phyloP scores from a whole-genome alignment of 1,139 yeast genomes.

The Candida dubliniensis region DNA sequence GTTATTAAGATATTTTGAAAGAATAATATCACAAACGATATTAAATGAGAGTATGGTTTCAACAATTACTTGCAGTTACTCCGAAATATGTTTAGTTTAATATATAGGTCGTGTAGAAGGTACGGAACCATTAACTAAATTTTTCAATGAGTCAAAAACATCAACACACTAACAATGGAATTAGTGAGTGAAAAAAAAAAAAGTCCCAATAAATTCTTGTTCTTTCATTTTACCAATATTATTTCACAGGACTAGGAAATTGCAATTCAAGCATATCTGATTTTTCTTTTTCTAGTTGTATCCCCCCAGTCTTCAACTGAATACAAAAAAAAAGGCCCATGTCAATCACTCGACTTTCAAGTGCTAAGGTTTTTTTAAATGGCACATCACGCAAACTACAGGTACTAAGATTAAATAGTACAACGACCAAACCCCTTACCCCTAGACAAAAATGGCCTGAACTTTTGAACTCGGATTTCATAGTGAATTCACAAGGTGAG shows the following conservation, averaged over 20 bases:
- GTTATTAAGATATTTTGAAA: no score
- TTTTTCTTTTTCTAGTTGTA: not conserved
- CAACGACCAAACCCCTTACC: constrained; percentile 1
- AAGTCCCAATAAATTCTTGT: not conserved
- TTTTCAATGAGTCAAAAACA: not conserved
- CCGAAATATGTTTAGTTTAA: no score
- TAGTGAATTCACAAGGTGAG: constrained; percentile 28
- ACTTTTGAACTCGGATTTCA: constrained; percentile 50
- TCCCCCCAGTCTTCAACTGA: no score
- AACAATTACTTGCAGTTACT: not conserved
- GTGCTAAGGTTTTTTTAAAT: constrained; percentile 1
- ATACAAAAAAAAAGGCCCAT: not conserved
- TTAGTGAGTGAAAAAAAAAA: not conserved
- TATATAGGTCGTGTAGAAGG: not conserved
- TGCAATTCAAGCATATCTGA: not conserved
- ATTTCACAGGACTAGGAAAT: not conserved
- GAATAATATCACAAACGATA: not conserved
- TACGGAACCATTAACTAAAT: not conserved
- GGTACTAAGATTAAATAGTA: constrained; percentile 2
- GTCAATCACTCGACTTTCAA: constrained; percentile 1
- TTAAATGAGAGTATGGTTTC: not conserved
- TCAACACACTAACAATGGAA: no score
- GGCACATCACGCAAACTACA: not conserved
- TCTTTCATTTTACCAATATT: no score
- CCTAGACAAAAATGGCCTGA: constrained; percentile 41